phyloP scores from a whole-genome alignment of 805 yeast species.

The Debaryomyces hansenii region DNA sequence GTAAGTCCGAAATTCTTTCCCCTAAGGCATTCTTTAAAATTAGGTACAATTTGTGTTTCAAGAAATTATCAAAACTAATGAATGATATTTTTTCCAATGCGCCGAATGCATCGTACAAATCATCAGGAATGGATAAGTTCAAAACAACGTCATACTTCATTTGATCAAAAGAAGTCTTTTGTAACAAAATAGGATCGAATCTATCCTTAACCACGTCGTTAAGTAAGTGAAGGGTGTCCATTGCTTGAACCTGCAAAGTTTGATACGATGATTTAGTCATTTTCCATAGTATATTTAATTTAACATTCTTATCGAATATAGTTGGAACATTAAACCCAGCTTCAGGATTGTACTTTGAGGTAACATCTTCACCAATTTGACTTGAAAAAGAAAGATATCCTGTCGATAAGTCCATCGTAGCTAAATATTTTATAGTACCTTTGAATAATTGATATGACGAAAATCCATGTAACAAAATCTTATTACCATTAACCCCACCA shows the following conservation, averaged over 20 bases:
- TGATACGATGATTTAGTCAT: slow-evolving; percentile 70
- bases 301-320: slow-evolving; percentile 71
- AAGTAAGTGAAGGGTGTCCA: slow-evolving; percentile 62
- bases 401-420: slow-evolving; percentile 68
- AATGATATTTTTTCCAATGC: slow-evolving; percentile 72
- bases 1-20: slow-evolving; percentile 42
- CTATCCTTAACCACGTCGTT: slow-evolving; percentile 82
- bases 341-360: slow-evolving; percentile 44
- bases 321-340: slow-evolving; percentile 75
- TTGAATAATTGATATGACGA: slow-evolving; percentile 92
- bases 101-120: slow-evolving; percentile 51
- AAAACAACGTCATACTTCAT: slow-evolving; percentile 68
- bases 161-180: slow-evolving; percentile 50
- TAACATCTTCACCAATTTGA: slow-evolving; percentile 42
- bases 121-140: slow-evolving; percentile 48
- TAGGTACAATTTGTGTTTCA: slow-evolving; percentile 60
- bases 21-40: slow-evolving; percentile 60
- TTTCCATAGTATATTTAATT: slow-evolving; percentile 78
- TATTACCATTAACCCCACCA: slow-evolving; percentile 74
- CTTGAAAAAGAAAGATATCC: slow-evolving; percentile 74
- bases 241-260: slow-evolving; percentile 63
- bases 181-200: slow-evolving; percentile 74
- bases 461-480: slow-evolving; percentile 79
- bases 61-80: slow-evolving; percentile 64
- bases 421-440: slow-evolving; percentile 79